Evolutionary conservation across 148 eudicot genomes (phyloP).

Genomic region (Chenopodium suecicum): DNA sequence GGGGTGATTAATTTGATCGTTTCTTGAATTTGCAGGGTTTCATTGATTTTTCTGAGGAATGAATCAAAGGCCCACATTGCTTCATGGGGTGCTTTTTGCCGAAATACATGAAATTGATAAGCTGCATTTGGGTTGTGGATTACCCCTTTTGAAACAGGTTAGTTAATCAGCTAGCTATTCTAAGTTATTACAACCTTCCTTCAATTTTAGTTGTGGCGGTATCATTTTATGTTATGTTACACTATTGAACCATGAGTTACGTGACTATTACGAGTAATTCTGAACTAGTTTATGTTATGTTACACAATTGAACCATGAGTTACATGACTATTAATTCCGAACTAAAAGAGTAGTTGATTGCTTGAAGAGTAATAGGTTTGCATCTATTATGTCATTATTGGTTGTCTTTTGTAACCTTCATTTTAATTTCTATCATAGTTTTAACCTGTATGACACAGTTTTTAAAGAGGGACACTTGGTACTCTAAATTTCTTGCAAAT

Average conservation of each 20-base stretch:
- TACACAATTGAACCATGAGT: neutral
- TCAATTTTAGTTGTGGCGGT: neutral
- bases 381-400: neutral
- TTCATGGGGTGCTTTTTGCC: slow-evolving; percentile 64
- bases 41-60: neutral
- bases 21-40: slow-evolving; percentile 6
- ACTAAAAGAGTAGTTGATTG: no score
- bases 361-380: neutral
- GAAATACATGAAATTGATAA: slow-evolving; percentile 45
- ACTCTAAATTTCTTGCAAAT: no score
- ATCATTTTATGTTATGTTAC: no score
- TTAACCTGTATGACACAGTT: no score
- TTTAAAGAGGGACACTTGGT: no score
- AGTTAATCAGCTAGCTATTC: neutral
- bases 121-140: slow-evolving; percentile 39
- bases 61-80: slow-evolving; percentile 30
- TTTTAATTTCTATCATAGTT: neutral
- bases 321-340: neutral
- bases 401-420: neutral
- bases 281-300: no score
- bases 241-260: neutral
- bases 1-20: neutral
- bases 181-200: neutral
- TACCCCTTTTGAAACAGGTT: slow-evolving; percentile 35
- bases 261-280: neutral